Base-by-base conservation (phyloP, 164 flowering plant species). In the Stephania cephalantha region DNA sequence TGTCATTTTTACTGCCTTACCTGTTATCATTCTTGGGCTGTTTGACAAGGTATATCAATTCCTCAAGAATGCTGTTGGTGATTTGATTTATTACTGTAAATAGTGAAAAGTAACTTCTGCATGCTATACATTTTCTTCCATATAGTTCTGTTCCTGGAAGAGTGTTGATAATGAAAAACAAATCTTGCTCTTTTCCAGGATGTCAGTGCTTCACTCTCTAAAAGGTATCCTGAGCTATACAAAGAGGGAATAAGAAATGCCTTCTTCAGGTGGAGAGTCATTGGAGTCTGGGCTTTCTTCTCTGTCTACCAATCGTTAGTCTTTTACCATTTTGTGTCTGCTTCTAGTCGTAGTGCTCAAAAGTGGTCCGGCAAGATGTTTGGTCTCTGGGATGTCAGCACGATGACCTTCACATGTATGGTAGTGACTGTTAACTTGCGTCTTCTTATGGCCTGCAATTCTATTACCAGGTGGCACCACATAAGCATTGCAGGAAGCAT, bases 351-450 rank as follows among this genome's bases (percentile, higher is more conserved):
- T 22, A 76, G 69, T 50, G 85, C 84, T 83, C 83, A 85, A 61
- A 87, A 85, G 79, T 84, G 88, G 61, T 82, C 93, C 2, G 99
- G 99, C 29, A 93, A 85, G 87, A 83, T 88, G 68, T 85, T 95
- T 80, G 98, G 98, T n/a, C 86, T 85, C 6, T 95, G 99, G 99
- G 99, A 95, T 80, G 86, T 93, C 80, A 95, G 99, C 84, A 91
- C 99, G 17, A 85, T 93, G 95, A 90, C 91, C 70, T 95, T 93
- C 84, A 90, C 94, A 15, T 86, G 92, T 81, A 83, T 91, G 68
- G 96, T 93, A 8, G 85, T 91, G 9, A 89, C 99, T 76, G 99
- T 95, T 77, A 95, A 95, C 78, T 79, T 91, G 75, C 96, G 97
- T 25, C 93, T 95, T 74, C 91, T 95, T 61, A 75, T 93, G 95